Conservation (phyloP, 2,329 filamentous ascomycete species). For the Fonsecaea nubica region DNA sequence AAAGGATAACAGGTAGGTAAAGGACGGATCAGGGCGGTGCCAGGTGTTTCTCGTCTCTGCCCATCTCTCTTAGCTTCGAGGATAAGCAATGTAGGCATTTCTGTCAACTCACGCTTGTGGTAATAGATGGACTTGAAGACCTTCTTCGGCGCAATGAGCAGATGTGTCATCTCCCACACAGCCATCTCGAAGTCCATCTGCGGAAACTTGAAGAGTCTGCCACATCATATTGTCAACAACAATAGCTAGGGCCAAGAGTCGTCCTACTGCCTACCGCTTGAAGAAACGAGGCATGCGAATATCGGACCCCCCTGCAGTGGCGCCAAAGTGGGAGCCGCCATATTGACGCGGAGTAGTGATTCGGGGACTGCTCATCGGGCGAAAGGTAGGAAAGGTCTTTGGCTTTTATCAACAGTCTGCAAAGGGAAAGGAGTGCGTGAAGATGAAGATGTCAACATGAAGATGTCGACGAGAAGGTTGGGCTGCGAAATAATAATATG, state of each 20-base stretch:
- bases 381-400: background rate
- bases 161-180: constrained; percentile 73
- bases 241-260: constrained; percentile 17
- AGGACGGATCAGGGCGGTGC: constrained; percentile 72
- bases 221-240: constrained; percentile 25
- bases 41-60: constrained; percentile 73
- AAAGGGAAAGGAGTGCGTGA: background rate
- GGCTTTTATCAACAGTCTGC: background rate
- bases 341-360: constrained; percentile 66
- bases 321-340: constrained; percentile 59
- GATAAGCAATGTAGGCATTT: background rate
- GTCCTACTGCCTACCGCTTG: constrained; percentile 57
- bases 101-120: constrained; percentile 59
- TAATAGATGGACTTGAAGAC: constrained; percentile 75
- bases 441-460: background rate
- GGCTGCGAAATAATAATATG: background rate
- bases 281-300: constrained; percentile 71
- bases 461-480: background rate
- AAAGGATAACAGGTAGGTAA: constrained; percentile 72
- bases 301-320: constrained; percentile 57
- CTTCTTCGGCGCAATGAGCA: constrained; percentile 72
- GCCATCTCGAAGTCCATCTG: constrained; percentile 79
- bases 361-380: constrained; percentile 57
- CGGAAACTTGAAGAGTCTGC: constrained; percentile 71
- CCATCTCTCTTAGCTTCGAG: background rate